phyloP scores from a whole-genome alignment of 225 moss, liverwort and hornwort species.

The Polytrichum formosum region DNA sequence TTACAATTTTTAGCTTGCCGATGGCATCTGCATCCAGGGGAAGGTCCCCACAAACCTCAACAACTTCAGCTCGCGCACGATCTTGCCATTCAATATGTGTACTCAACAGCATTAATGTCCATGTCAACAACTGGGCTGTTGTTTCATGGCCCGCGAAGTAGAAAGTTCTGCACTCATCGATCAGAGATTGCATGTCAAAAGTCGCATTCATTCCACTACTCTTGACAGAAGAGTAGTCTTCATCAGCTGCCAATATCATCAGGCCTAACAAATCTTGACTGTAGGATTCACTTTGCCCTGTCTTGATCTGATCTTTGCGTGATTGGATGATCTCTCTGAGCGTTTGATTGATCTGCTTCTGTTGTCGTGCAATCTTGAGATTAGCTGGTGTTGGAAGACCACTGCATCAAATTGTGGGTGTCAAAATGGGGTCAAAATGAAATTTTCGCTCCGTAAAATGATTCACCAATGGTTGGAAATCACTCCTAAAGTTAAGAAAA shows the following conservation, averaged over 20 bases:
- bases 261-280: slow-evolving; percentile 3
- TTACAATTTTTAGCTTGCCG: slow-evolving; percentile 7
- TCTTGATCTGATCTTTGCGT: background rate
- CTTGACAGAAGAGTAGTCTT: background rate
- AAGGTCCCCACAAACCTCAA: slow-evolving; percentile 1
- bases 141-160: slow-evolving; percentile 13
- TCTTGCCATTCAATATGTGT: slow-evolving; percentile 14
- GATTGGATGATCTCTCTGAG: slow-evolving; percentile 2
- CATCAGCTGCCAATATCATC: background rate
- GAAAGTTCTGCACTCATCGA: slow-evolving; percentile 3
- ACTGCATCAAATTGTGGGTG: no score
- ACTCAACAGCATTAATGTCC: slow-evolving; percentile 16
- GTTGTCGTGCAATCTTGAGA: background rate
- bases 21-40: slow-evolving; percentile 3
- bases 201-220: background rate
- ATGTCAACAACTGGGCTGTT: slow-evolving; percentile 11
- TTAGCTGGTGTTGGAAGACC: background rate
- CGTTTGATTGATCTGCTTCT: background rate
- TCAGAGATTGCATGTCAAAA: background rate
- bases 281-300: slow-evolving; percentile 2
- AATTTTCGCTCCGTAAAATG: no score
- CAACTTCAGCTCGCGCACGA: slow-evolving; percentile 4
- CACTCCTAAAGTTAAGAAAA: no score
- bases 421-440: no score
- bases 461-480: no score